Base-by-base conservation (phyloP, 2,329 filamentous ascomycete genomes). In the Diaporthe ilicicola region DNA sequence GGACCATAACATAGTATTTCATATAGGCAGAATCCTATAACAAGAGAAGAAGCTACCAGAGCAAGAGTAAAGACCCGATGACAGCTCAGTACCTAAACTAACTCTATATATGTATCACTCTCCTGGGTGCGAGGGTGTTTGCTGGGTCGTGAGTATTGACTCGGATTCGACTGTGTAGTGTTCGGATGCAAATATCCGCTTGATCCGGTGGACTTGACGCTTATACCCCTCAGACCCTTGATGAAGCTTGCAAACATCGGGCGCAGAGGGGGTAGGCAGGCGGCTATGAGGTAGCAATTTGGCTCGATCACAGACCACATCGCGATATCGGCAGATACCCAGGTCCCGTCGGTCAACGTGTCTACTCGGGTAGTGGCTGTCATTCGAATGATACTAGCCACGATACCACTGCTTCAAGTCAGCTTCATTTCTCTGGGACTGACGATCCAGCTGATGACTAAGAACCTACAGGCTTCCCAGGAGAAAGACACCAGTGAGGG, bases 381-480 rank as follows among this genome's bases (percentile, higher is more conserved):
- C 2, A 48, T 19, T 6, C 44, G 44, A 9, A 48, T 10, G 2
- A 9, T 48, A n/a, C n/a, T 24, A 5, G n/a, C 44, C 44, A 48
- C 44, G 5, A 22, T 48, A 22, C 44, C 44, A 10, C 44, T 48
- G n/a, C 10, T 22, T 48, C 19, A 22, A 10, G 13, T 48, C n/a
- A 48, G 44, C 24, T n/a, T n/a, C n/a, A n/a, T n/a, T n/a, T n/a
- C n/a, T n/a, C n/a, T n/a, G n/a, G n/a, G n/a, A n/a, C n/a, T n/a
- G n/a, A n/a, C n/a, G n/a, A n/a, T n/a, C n/a, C n/a, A n/a, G n/a
- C n/a, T n/a, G n/a, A n/a, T n/a, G n/a, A n/a, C n/a, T n/a, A n/a
- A n/a, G 19, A n/a, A 5, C 78, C 74, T 71, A 79, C 78, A 79
- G 77, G 29, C 76, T 75, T 19, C 79, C 79, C 12, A 80, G 74